These are phyloP conservation scores for Aspergillus quadrilineatus DNA, from an alignment of 2,329 filamentous ascomycete genomes.

Conservation along the genomic window DNA sequence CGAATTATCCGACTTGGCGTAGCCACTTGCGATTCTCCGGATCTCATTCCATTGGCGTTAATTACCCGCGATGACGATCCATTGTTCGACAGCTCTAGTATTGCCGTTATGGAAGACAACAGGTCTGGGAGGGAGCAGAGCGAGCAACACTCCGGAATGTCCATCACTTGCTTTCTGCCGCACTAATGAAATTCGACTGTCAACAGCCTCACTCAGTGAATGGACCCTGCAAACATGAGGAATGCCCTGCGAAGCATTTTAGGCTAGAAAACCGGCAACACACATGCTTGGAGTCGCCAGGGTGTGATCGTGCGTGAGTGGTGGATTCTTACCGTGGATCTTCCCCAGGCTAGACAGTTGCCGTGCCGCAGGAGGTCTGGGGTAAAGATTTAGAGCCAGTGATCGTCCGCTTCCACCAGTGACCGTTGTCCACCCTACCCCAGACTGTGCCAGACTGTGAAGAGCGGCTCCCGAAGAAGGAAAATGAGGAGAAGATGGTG, in stretches of 20 bases:
- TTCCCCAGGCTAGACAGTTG: constrained; percentile 15
- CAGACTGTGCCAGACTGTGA: constrained; percentile 2
- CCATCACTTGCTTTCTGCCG: neutral
- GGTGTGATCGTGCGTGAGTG: constrained; percentile 11
- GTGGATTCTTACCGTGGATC: constrained; percentile 20
- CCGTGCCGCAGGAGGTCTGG: constrained; percentile 5
- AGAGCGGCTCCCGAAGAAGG: neutral
- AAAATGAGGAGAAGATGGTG: constrained; percentile 4
- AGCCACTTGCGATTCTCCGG: neutral
- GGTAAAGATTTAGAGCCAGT: neutral
- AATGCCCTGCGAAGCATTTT: constrained; percentile 1
- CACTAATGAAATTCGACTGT: neutral
- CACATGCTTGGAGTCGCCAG: neutral
- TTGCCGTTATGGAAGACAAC: neutral
- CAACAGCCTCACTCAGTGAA: neutral
- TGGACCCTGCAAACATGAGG: neutral
- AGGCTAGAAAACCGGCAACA: neutral
- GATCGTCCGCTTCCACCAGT: constrained; percentile 7
- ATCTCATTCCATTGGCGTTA: neutral
- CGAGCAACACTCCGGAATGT: neutral
- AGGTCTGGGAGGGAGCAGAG: neutral
- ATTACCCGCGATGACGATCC: neutral
- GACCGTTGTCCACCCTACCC: neutral
- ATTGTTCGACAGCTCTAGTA: neutral
- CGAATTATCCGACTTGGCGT: neutral